Base-by-base conservation (phyloP, 805 yeast species). In the Monosporozyma aquatica region DNA sequence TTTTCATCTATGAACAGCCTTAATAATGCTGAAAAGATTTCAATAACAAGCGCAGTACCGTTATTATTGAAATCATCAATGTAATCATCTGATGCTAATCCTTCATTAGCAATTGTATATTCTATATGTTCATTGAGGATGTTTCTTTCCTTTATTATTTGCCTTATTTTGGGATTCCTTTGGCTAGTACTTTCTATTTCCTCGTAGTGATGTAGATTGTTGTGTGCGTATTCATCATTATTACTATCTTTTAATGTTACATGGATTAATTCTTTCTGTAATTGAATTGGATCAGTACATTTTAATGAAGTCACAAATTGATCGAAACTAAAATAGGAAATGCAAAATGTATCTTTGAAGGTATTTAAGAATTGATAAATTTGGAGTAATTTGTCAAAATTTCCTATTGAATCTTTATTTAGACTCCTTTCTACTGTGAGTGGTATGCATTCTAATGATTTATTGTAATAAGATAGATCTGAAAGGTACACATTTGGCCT, bases 1-100 rank as follows among this genome's bases (percentile, higher is more conserved):
- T 50, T 47, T 37, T 58, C 64, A 41, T 58, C 48, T 8, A 62
- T 51, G 28, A 62, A 61, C 18, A 62, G 45, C 5, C 65, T 52
- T 27, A 61, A 42, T 22, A 62, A 40, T 1, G 58, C 51, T n/a
- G 51, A 48, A 37, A 61, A 55, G 11, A 50, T 42, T 40, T 62
- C 67, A 2, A 61, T 47, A 1, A 59, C 17, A 23, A 61, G 38
- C 6, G 51, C 53, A 6, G 56, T 26, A 9, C 60, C 64, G 25
- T 50, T 55, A 15, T 30, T 21, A 26, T 55, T 51, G 5, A 52
- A 40, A 23, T 53, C 52, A 23, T 59, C 59, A n/a, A 59, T 22
- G 1, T 44, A 17, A 6, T 54, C 59, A 26, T 59, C 63, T 4
- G 49, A 29, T 6, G 55, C 58, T 17, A 54, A 48, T 3, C 47